These are phyloP conservation scores for Dendrobium catenatum DNA, from an alignment of 106 monocot genomes.

Conservation along the genomic window DNA sequence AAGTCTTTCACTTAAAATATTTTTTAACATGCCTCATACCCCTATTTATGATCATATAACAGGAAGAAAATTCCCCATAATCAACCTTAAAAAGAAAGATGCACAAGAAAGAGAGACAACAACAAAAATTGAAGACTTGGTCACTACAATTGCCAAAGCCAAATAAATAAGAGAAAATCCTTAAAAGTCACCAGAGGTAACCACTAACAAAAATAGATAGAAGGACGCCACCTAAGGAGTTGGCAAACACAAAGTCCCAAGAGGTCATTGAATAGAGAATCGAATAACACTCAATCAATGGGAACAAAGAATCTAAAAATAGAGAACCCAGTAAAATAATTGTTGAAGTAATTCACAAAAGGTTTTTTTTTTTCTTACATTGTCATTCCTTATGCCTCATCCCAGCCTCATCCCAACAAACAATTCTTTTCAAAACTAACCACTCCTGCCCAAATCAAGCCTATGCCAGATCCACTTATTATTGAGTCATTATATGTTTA, in stretches of 20 bases:
- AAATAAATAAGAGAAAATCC: neutral
- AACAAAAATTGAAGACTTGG: neutral
- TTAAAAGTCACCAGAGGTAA: neutral
- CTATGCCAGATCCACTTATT: too few relatives aligned
- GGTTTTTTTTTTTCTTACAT: too few relatives aligned
- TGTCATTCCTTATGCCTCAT: too few relatives aligned
- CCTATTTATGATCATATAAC: neutral
- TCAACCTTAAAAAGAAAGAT: neutral
- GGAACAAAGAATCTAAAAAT: neutral
- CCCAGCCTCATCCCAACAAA: too few relatives aligned
- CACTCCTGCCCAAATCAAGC: too few relatives aligned
- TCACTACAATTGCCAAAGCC: neutral
- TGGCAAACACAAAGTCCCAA: neutral
- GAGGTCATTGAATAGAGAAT: neutral
- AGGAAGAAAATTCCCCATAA: neutral
- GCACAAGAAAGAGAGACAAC: neutral
- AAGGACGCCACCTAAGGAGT: neutral
- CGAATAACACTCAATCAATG: neutral
- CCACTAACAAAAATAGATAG: neutral
- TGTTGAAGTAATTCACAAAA: neutral
- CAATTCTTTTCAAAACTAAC: too few relatives aligned
- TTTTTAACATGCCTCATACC: neutral
- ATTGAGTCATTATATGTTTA: too few relatives aligned
- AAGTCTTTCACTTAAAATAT: too few relatives aligned
- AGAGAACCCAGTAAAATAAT: neutral